Evolutionary conservation across 352 stramenopile genomes (phyloP).

Genomic region (Globisporangium cederbergense): DNA sequence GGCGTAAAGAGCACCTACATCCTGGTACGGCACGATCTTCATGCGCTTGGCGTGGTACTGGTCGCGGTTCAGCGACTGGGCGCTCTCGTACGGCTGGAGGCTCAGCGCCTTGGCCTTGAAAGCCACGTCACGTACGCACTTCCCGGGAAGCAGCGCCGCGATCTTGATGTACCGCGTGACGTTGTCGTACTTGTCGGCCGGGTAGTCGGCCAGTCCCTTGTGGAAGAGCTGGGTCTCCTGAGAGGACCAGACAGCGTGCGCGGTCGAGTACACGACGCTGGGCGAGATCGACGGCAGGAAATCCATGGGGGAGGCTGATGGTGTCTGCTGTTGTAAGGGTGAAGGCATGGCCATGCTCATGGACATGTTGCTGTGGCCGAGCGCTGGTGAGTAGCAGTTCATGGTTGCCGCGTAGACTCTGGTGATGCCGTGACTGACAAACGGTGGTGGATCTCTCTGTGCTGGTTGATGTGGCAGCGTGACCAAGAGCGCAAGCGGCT

Average conservation of each 20-base stretch:
- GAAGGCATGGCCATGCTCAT: constrained; percentile 17
- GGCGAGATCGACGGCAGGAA: constrained; percentile 58
- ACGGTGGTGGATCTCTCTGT: no score
- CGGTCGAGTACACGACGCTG: constrained; percentile 56
- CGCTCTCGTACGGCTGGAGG: constrained; percentile 16
- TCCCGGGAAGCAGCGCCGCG: constrained; percentile 56
- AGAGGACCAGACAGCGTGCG: constrained; percentile 45
- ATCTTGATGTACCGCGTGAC: constrained; percentile 86
- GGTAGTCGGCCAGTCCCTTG: constrained; percentile 50
- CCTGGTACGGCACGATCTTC: constrained; percentile 54
- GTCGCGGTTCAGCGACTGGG: constrained; percentile 17
- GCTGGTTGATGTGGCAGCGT: no score
- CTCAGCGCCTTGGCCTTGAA: constrained; percentile 54
- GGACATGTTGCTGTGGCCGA: constrained; percentile 5
- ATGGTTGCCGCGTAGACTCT: neutral
- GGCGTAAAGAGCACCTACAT: constrained; percentile 11
- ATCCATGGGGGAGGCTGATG: neutral
- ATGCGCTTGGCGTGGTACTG: constrained; percentile 45
- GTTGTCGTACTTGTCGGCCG: constrained; percentile 60
- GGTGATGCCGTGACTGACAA: no score
- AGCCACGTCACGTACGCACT: constrained; percentile 73
- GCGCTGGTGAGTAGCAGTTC: constrained; percentile 14
- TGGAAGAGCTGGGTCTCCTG: constrained; percentile 71
- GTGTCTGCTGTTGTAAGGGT: neutral
- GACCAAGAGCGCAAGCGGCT: no score